Base-by-base conservation (phyloP, 2,329 filamentous ascomycete species). In the Verticillium isaacii region DNA sequence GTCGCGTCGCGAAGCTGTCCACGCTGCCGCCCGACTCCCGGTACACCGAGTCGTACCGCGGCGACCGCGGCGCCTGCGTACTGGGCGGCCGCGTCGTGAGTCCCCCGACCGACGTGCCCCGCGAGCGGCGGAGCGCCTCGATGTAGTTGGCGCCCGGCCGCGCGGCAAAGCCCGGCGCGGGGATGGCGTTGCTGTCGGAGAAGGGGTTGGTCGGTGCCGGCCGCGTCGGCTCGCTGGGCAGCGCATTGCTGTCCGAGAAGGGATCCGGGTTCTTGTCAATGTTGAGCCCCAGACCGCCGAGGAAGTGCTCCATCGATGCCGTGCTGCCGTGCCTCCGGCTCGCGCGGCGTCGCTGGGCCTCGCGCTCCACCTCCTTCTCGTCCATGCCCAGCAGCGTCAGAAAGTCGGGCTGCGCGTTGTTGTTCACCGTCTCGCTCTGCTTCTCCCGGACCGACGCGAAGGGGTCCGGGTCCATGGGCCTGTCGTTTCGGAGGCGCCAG, bases 161-260 rank as follows among this genome's bases (percentile, higher is more conserved):
- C 36, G 70, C 69, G 6, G 68, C 63, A 58, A 61, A 61, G 19
- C 64, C 15, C 36, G 65, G 66, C 58, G 71, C 65, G 5, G 64
- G 63, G 32, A 82, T 74, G 14, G 80, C 80, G 64, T 84, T 80
- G 11, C 71, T 69, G 61, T 85, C 82, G 5, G 77, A 77, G 66
- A 85, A 85, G 2, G 82, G 81, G 60, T 81, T 77, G 58, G 78
- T 68, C 1, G 77, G 76, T 56, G 71, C 69, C 5, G 76, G 72
- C 61, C 76, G 76, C 57, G 76, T 74, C 2, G 76, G 77, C 52
- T 72, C 70, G 63, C 74, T 74, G 3, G 74, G 66, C 36, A 77
- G 66, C 32, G 74, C 74, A 65, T 83, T 80, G 56, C 69, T 67
- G 65, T 86, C 83, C 15, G 78, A 78, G 67, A 85, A 85, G 2